Percentiles rank a stretch among this genome's conserved stretches.
These are phyloP conservation scores for Pseudogymnoascus sp. DNA, from an alignment of 2,329 filamentous ascomycete species.

Conservation along the genomic window DNA sequence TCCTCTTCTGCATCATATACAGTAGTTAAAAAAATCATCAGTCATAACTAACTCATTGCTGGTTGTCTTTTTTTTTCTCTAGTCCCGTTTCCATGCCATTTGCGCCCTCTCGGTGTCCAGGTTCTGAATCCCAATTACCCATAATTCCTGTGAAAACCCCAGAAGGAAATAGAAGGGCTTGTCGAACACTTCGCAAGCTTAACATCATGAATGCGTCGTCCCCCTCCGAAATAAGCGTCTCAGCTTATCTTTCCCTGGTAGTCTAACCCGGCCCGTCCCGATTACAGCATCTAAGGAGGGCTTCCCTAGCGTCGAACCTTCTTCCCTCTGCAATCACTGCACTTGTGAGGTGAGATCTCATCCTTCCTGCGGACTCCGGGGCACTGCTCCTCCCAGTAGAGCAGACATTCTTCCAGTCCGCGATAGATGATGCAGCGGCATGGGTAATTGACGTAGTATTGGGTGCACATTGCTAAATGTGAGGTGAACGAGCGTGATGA, in stretches of 20 bases:
- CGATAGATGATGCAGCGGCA: not conserved
- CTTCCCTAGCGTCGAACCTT: not conserved
- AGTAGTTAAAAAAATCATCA: not conserved
- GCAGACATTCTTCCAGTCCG: constrained; percentile 6
- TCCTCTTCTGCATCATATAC: not conserved
- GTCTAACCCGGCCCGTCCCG: not conserved
- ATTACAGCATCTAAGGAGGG: not conserved
- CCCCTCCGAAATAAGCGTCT: not conserved
- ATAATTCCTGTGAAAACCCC: not conserved
- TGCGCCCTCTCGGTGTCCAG: not conserved
- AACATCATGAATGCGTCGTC: not conserved
- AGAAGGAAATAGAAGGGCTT: not conserved
- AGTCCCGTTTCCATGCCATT: not conserved
- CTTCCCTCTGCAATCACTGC: constrained; percentile 26
- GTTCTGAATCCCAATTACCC: not conserved
- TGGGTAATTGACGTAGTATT: constrained; percentile 26
- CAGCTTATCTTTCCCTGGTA: not conserved
- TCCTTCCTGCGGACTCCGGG: not conserved
- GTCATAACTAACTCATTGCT: not conserved
- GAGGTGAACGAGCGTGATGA: not conserved
- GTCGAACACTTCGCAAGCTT: not conserved
- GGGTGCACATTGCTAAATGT: constrained; percentile 15
- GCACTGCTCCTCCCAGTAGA: constrained; percentile 9
- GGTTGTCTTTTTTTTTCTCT: not conserved
- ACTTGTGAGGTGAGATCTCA: constrained; percentile 10